Base-by-base conservation (phyloP, 805 yeast species). In the Nakazawaea laoshanensis region DNA sequence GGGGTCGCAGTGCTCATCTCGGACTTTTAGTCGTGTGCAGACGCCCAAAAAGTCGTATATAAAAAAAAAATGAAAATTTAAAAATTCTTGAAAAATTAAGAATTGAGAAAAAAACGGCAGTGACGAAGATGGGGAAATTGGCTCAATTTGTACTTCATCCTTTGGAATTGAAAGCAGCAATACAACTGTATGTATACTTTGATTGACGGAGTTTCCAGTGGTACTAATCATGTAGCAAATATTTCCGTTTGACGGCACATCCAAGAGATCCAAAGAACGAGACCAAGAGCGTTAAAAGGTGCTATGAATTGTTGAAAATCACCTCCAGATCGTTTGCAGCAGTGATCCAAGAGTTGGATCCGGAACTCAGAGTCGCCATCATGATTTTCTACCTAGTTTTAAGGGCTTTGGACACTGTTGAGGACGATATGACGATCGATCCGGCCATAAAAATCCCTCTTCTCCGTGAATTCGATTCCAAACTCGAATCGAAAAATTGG, bases 271-370 rank as follows among this genome's bases (percentile, higher is more conserved):
- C 53, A 7, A 37, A 55, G 4, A 44, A 36, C 5, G 73, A 62
- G 34, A 37, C 70, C 1, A 57, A 19, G 7, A 59, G n/a, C 57
- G 59, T 80, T 44, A 57, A 52, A 39, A 61, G 70, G 54, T 86
- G 96, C 53, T 85, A 77, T 51, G 66, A 71, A 39, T 61, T 86
- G 39, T 63, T 92, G 39, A 58, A 62, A 20, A 37, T 58, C 37
- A 82, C 97, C 0, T 88, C 96, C 11, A 72, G 98, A 42, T 86
- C 96, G 3, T 92, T 92, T 53, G 87, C 81, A n/a, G 85, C 94
- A 0, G 98, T 92, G 15, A 89, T 89, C 48, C 69, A 71, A 64
- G 95, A 92, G 53, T 67, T 92, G 39, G 80, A 86, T 52, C 96
- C 96, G 0, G 95, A 87, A 48, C 63, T 92, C 42, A 72, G 95